These are phyloP conservation scores for Kwoniella europaea DNA, from an alignment of 768 basidiomycete species.

Conservation along the genomic window DNA sequence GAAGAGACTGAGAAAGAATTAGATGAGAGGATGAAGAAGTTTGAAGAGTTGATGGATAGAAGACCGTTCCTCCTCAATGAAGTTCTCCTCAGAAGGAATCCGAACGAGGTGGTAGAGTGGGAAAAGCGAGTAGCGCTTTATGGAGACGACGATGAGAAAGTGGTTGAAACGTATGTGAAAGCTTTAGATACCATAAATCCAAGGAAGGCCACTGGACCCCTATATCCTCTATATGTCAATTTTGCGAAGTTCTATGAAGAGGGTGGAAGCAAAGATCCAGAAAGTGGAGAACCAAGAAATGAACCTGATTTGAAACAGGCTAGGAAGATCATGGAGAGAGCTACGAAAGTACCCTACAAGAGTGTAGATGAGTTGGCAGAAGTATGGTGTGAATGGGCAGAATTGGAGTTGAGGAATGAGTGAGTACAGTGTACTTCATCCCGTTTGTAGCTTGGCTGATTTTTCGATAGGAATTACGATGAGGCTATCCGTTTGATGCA, in stretches of 20 bases:
- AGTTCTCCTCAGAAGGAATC: constrained; percentile 87
- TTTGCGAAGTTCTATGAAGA: constrained; percentile 98
- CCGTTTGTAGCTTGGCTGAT: constrained; percentile 11
- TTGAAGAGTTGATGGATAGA: constrained; percentile 92
- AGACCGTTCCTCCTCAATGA: constrained; percentile 96
- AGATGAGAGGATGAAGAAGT: constrained; percentile 85
- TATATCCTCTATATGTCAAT: constrained; percentile 87
- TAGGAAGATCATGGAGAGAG: constrained; percentile 91
- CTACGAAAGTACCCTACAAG: constrained; percentile 86
- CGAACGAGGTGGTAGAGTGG: constrained; percentile 99
- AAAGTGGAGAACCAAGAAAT: constrained; percentile 67
- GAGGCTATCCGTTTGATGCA: constrained; percentile 96
- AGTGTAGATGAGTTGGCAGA: constrained; percentile 97
- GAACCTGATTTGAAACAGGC: constrained; percentile 83
- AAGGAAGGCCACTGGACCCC: constrained; percentile 84
- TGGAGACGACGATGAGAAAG: constrained; percentile 93
- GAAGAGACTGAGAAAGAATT: constrained; percentile 73
- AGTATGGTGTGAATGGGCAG: constrained; percentile 99
- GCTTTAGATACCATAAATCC: constrained; percentile 87
- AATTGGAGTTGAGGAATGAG: constrained; percentile 96
- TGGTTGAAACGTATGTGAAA: constrained; percentile 87
- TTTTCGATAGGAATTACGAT: constrained; percentile 82
- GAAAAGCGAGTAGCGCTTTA: constrained; percentile 93
- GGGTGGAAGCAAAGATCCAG: constrained; percentile 68
- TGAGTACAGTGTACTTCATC: constrained; percentile 60